These are phyloP conservation scores for Geotrichum macrosporum DNA, from an alignment of 1,139 yeast species.

Conservation along the genomic window DNA sequence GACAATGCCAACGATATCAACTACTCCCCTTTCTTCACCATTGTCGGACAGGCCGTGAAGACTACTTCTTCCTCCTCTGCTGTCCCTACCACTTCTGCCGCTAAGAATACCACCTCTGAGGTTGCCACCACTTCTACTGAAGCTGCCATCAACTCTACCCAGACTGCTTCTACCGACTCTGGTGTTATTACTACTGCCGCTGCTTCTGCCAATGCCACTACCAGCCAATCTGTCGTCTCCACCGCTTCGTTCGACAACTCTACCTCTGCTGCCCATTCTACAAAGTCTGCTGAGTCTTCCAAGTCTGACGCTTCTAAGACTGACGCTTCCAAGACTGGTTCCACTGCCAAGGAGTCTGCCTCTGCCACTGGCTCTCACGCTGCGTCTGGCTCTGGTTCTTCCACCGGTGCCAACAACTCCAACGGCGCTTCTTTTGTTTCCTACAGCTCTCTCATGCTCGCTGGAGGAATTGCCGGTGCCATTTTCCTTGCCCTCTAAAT, in stretches of 20 bases:
- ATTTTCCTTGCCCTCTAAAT: slow-evolving; percentile 5
- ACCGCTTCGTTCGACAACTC: slow-evolving; percentile 18
- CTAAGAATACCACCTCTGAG: slow-evolving; percentile 22
- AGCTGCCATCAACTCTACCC: slow-evolving; percentile 15
- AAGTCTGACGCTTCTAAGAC: too few species aligned
- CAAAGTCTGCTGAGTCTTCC: too few species aligned
- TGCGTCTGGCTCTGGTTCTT: slow-evolving; percentile 15
- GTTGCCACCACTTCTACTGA: slow-evolving; percentile 22
- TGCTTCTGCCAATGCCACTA: slow-evolving; percentile 19
- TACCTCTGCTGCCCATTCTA: slow-evolving; percentile 17
- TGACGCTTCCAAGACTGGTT: too few species aligned
- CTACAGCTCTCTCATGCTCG: slow-evolving; percentile 18
- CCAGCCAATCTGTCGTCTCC: slow-evolving; percentile 16
- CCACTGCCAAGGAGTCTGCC: not conserved
- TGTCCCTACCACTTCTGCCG: slow-evolving; percentile 18
- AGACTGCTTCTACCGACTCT: slow-evolving; percentile 17
- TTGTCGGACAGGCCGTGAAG: slow-evolving; percentile 26
- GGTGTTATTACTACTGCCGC: slow-evolving; percentile 19
- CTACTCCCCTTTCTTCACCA: slow-evolving; percentile 38
- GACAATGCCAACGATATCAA: slow-evolving; percentile 33
- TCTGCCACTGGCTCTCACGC: slow-evolving; percentile 10
- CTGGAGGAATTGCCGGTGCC: slow-evolving; percentile 18
- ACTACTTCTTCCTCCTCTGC: slow-evolving; percentile 24
- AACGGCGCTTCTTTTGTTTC: slow-evolving; percentile 17
- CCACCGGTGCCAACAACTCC: slow-evolving; percentile 7